These are phyloP conservation scores for Cryptomeria japonica DNA, from an alignment of 75 land plant genomes.

Conservation along the genomic window DNA sequence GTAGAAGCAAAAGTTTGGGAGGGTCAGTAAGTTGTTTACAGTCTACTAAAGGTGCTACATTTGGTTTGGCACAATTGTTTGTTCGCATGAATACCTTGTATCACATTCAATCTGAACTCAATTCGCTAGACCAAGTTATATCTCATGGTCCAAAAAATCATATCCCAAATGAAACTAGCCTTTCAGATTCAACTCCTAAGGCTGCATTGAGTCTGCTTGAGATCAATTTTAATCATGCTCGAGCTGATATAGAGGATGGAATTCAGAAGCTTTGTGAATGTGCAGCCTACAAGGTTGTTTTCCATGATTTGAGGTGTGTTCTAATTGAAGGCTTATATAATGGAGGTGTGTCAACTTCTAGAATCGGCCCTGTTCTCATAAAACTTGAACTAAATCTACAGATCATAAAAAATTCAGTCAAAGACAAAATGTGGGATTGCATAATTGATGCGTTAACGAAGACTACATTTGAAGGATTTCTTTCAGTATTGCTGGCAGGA, in stretches of 20 bases:
- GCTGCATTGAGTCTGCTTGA: slow-evolving; percentile 6
- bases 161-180: slow-evolving; percentile 22
- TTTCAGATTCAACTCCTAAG: neutral
- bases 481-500: slow-evolving; percentile 80
- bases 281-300: slow-evolving; percentile 74
- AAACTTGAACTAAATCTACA: slow-evolving; percentile 62
- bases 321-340: slow-evolving; percentile 72
- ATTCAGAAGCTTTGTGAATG: slow-evolving; percentile 63
- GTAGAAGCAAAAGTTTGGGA: neutral
- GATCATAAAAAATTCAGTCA: slow-evolving; percentile 37
- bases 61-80: slow-evolving; percentile 49
- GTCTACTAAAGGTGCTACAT: slow-evolving; percentile 13
- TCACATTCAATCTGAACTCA: slow-evolving; percentile 53
- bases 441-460: slow-evolving; percentile 74
- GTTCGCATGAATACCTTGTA: slow-evolving; percentile 83
- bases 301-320: slow-evolving; percentile 56
- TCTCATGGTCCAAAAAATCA: slow-evolving; percentile 35
- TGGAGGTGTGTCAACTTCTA: slow-evolving; percentile 53
- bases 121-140: slow-evolving; percentile 61
- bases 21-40: neutral
- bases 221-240: slow-evolving; percentile 43
- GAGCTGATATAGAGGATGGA: slow-evolving; percentile 38
- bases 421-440: slow-evolving; percentile 52
- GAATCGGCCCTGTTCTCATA: slow-evolving; percentile 50
- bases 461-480: slow-evolving; percentile 75